A percentile compares a stretch with the other conserved stretches of the same genome.
Conservation (phyloP, 1,284 basidiomycete species). For the Sutorius eximius region DNA sequence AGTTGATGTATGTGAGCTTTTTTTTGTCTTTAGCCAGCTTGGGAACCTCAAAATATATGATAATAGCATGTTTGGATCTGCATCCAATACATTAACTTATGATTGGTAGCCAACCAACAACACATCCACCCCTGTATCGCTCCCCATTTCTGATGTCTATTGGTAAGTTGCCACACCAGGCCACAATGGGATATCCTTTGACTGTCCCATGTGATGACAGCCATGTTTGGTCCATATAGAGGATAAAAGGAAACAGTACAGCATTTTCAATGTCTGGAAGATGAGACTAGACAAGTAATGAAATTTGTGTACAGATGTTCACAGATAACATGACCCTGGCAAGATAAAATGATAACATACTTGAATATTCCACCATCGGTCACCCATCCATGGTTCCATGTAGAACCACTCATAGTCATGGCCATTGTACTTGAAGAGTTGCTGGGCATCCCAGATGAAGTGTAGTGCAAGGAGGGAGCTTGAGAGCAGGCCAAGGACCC, state of each 20-base stretch:
- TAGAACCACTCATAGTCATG: slow-evolving; percentile 18
- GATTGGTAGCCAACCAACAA: slow-evolving; percentile 47
- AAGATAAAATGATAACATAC: slow-evolving; percentile 14
- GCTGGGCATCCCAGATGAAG: neutral
- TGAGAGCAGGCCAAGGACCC: slow-evolving; percentile 22
- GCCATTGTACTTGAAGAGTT: slow-evolving; percentile 17
- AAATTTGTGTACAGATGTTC: neutral
- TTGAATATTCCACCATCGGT: slow-evolving; percentile 32
- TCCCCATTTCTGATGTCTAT: slow-evolving; percentile 38
- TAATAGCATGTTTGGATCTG: neutral
- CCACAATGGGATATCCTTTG: slow-evolving; percentile 31
- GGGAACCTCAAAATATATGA: neutral
- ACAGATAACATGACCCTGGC: neutral
- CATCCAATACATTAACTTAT: slow-evolving; percentile 23
- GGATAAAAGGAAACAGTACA: slow-evolving; percentile 24
- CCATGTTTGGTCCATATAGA: slow-evolving; percentile 47
- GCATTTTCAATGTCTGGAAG: neutral
- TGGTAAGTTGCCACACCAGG: slow-evolving; percentile 37
- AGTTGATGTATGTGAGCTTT: neutral
- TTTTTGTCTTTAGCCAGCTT: neutral
- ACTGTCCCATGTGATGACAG: slow-evolving; percentile 41
- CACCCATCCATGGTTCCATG: slow-evolving; percentile 31
- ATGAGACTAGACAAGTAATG: neutral
- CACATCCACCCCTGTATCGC: slow-evolving; percentile 36
- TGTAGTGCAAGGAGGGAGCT: slow-evolving; percentile 19